Base-by-base conservation (phyloP, 768 basidiomycete species). In the Trametes gibbosa region DNA sequence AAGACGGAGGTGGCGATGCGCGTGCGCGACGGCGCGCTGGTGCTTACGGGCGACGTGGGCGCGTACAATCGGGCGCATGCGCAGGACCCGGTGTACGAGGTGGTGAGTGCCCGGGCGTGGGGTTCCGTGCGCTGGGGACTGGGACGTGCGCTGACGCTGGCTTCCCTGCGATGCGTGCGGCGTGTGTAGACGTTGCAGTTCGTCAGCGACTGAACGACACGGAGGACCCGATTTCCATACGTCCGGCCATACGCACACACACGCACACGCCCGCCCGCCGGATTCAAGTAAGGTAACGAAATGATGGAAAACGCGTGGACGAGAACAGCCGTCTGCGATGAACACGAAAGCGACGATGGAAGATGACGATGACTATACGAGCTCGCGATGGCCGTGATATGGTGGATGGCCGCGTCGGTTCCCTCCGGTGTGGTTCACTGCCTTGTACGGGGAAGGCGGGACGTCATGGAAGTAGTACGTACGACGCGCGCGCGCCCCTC, bases 11-110 rank as follows among this genome's bases (percentile, higher is more conserved):
- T 82, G 52, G 79, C 71, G 17, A 80, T 76, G 61, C 70, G 78
- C 58, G 70, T 66, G 53, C 68, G 66, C 48, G 68, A 75, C 66
- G 79, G 80, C 59, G 56, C 50, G 0, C 66, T 83, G 2, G 76
- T 79, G 64, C 76, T 83, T 57, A 73, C 74, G 25, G 79, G 79
- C 6, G 75, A 80, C 59, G 64, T 79, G 27, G 69, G 58, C 47
- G 72, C 73, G 13, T 79, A 75, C 67, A 79, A 81, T 58, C 29
- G 19, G 13, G 56, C 58, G 21, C 49, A 57, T 19, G 21, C 57
- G 45, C 39, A 29, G 9, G 51, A 45, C n/a, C n/a, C 27, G 7
- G 29, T 51, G 40, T 16, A 46, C 14, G 61, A 60, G 21, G 59
- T 61, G 59, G 63, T 64, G 35, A 55, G 55, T 58, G 12, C 23